These are phyloP conservation scores for Aspergillus ostianus DNA, from an alignment of 495 filamentous ascomycete genomes.

Conservation along the genomic window DNA sequence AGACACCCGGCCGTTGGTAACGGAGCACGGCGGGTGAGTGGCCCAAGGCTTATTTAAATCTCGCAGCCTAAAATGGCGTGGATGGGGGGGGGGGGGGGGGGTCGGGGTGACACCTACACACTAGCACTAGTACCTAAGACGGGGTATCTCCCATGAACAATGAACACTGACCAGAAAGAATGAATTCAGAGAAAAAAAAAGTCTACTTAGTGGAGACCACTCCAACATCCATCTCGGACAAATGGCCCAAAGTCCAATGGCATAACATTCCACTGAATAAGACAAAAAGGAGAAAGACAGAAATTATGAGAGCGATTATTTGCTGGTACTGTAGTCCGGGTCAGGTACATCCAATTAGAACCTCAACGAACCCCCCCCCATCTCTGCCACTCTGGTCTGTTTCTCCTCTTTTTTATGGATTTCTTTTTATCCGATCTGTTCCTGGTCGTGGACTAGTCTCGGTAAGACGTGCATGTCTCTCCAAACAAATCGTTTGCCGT, in stretches of 20 bases:
- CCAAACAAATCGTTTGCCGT: not conserved
- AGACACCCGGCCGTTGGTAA: no score
- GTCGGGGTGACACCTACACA: not conserved
- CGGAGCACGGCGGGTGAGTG: not conserved
- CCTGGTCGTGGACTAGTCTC: not conserved
- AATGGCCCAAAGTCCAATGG: not conserved
- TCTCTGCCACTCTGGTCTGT: not conserved
- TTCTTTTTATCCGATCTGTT: not conserved
- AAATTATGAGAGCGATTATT: no score
- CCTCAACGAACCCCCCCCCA: no score
- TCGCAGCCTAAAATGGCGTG: conserved; percentile 2
- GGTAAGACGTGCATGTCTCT: not conserved
- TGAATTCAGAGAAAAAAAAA: not conserved
- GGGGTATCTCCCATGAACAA: no score
- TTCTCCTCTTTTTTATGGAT: no score
- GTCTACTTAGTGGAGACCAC: not conserved
- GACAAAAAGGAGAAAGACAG: not conserved
- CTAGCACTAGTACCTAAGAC: no score
- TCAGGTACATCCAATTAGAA: not conserved
- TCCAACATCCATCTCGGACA: not conserved
- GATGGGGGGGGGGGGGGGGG: not conserved
- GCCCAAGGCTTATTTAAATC: conserved; percentile 3
- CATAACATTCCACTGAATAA: not conserved
- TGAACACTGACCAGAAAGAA: no score
- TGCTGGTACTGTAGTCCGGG: no score